Evolutionary conservation across 2,329 filamentous ascomycete species (phyloP).

Genomic region (Penicillium sclerotiorum): DNA sequence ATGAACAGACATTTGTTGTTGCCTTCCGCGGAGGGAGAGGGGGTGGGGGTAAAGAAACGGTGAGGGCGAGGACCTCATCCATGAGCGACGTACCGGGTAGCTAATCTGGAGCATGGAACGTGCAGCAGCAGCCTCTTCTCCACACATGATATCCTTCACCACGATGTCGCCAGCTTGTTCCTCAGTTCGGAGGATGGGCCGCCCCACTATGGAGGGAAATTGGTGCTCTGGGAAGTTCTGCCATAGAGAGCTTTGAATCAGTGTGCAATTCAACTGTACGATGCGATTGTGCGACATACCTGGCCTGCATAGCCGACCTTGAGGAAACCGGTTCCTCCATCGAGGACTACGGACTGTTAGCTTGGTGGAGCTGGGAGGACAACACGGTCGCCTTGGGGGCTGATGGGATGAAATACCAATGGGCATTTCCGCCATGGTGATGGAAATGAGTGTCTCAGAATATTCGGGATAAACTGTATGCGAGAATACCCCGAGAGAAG

Average conservation of each 20-base stretch:
- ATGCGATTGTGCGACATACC: conserved; percentile 48
- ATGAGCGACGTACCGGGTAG: conserved; percentile 69
- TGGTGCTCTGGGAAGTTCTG: conserved; percentile 99
- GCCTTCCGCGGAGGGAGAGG: conserved; percentile 18
- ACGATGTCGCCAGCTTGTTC: conserved; percentile 74
- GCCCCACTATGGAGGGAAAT: conserved; percentile 96
- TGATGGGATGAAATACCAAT: conserved; percentile 46
- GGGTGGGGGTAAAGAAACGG: conserved; percentile 17
- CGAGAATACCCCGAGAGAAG: conserved; percentile 15
- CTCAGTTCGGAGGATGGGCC: conserved; percentile 95
- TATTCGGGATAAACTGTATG: conserved; percentile 4
- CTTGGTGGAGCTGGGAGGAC: conserved; percentile 27
- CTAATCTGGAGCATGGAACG: conserved; percentile 97
- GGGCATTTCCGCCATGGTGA: conserved; percentile 52
- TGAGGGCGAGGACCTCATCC: conserved; percentile 8
- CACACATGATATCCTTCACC: conserved; percentile 99
- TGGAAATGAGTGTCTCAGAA: conserved; percentile 6
- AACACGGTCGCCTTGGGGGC: conserved; percentile 23
- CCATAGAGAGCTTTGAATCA: conserved; percentile 11
- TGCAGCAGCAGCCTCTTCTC: conserved; percentile 93
- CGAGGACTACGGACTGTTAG: conserved; percentile 72
- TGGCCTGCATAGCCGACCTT: conserved; percentile 98
- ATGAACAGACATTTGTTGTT: conserved; percentile 6
- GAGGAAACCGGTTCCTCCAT: conserved; percentile 99
- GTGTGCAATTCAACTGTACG: conserved; percentile 1